Percentiles rank a stretch among this genome's conserved stretches.
phyloP scores from a whole-genome alignment of 2,329 filamentous ascomycete species.

The Calonectria ilicicola region DNA sequence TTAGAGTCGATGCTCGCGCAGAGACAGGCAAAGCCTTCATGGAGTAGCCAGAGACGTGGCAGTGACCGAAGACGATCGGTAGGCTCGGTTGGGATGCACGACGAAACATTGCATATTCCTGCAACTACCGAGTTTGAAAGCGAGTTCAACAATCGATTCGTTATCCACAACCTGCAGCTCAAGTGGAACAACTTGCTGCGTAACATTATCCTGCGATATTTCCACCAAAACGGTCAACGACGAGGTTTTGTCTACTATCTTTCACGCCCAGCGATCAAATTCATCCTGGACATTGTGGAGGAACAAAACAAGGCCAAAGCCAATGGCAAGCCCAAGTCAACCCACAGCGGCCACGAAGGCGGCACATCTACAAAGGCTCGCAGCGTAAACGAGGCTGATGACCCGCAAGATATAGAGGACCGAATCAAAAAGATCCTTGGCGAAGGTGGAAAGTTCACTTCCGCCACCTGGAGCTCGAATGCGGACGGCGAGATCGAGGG shows the following conservation, averaged over 20 bases:
- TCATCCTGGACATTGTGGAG: conserved; percentile 96
- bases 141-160: conserved; percentile 98
- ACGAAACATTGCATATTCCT: conserved; percentile 73
- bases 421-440: conserved; percentile 87
- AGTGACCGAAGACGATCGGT: conserved; percentile 48
- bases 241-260: conserved; percentile 98
- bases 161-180: conserved; percentile 95
- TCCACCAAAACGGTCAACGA: conserved; percentile 95
- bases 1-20: conserved; percentile 69
- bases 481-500: conserved; percentile 50
- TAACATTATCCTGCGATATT: conserved; percentile 97
- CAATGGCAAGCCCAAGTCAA: conserved; percentile 45
- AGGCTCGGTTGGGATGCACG: conserved; percentile 63
- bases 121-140: conserved; percentile 86
- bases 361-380: conserved; percentile 51
- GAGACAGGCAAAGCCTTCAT: conserved; percentile 54
- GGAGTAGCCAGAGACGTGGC: conserved; percentile 43
- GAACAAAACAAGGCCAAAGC: conserved; percentile 84
- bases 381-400: conserved; percentile 66
- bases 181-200: conserved; percentile 98
- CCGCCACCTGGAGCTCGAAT: conserved; percentile 46
- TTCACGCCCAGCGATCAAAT: conserved; percentile 94
- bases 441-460: conserved; percentile 85
- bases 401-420: conserved; percentile 78
- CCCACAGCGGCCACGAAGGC: conserved; percentile 42